phyloP scores from a whole-genome alignment of 176 grass and related monocot species.

The Rhynchospora breviuscula region DNA sequence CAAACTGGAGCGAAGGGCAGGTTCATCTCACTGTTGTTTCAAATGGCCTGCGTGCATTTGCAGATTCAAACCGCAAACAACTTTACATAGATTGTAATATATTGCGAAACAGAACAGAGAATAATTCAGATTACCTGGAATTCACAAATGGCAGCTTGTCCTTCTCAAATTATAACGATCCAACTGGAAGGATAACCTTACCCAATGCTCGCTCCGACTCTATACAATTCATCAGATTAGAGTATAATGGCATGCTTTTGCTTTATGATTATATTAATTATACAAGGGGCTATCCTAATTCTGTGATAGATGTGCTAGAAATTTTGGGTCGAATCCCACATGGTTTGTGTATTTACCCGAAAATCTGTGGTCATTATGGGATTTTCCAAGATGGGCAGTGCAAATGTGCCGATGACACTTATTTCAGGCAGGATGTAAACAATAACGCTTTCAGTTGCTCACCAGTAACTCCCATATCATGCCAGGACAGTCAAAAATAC shows the following conservation, averaged over 20 bases:
- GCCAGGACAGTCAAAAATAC: not conserved
- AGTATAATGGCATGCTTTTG: slow-evolving; percentile 36
- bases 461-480: not conserved
- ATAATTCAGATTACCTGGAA: slow-evolving; percentile 12
- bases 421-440: not conserved
- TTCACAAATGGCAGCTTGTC: slow-evolving; percentile 3
- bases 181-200: not conserved
- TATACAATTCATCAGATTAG: slow-evolving; percentile 34
- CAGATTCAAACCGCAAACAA: slow-evolving; percentile 26
- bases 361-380: not conserved
- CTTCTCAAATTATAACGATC: not conserved
- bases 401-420: not conserved
- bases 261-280: slow-evolving; percentile 27
- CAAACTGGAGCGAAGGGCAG: slow-evolving; percentile 30
- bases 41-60: slow-evolving; percentile 23
- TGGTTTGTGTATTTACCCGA: not conserved
- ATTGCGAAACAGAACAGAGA: not conserved
- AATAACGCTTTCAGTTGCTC: not conserved
- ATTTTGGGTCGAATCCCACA: not conserved
- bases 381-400: not conserved
- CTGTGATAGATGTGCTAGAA: not conserved
- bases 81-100: not conserved
- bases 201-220: slow-evolving; percentile 3
- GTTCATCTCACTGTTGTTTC: slow-evolving; percentile 20
- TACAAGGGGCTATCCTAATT: too few relatives aligned